Conservation (phyloP, 495 filamentous ascomycete species). For the Annulohypoxylon stygium region DNA sequence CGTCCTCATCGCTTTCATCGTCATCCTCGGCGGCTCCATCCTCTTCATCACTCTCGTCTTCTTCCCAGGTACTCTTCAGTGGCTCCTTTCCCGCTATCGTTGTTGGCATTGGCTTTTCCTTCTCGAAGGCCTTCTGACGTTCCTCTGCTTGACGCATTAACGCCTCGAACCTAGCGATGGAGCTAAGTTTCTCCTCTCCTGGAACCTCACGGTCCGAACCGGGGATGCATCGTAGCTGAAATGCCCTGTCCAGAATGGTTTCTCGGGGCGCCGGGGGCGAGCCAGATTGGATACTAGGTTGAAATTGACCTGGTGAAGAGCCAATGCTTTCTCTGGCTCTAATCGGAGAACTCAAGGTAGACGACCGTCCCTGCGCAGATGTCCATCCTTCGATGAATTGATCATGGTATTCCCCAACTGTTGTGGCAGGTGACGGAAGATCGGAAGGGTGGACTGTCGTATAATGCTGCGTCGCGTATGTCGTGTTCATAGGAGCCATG, state of each 20-base stretch:
- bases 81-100: constrained; percentile 41
- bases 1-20: constrained; percentile 58
- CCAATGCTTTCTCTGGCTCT: constrained; percentile 59
- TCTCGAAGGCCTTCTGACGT: constrained; percentile 54
- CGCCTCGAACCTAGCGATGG: constrained; percentile 69
- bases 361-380: constrained; percentile 67
- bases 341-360: constrained; percentile 62
- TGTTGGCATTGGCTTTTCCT: constrained; percentile 39
- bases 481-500: constrained; percentile 55
- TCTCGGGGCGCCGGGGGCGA: constrained; percentile 64
- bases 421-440: constrained; percentile 65
- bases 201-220: constrained; percentile 60
- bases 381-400: constrained; percentile 71
- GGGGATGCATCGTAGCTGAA: constrained; percentile 68
- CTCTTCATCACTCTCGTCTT: constrained; percentile 53
- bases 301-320: constrained; percentile 52
- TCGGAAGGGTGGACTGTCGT: constrained; percentile 60
- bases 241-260: constrained; percentile 71
- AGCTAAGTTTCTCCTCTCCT: constrained; percentile 68
- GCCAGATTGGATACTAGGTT: constrained; percentile 52
- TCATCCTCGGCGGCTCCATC: constrained; percentile 52
- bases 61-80: constrained; percentile 63
- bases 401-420: constrained; percentile 64
- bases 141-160: constrained; percentile 68
- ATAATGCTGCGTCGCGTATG: constrained; percentile 57